phyloP scores from a whole-genome alignment of 164 flowering plant species.

The Liquidambar formosana region DNA sequence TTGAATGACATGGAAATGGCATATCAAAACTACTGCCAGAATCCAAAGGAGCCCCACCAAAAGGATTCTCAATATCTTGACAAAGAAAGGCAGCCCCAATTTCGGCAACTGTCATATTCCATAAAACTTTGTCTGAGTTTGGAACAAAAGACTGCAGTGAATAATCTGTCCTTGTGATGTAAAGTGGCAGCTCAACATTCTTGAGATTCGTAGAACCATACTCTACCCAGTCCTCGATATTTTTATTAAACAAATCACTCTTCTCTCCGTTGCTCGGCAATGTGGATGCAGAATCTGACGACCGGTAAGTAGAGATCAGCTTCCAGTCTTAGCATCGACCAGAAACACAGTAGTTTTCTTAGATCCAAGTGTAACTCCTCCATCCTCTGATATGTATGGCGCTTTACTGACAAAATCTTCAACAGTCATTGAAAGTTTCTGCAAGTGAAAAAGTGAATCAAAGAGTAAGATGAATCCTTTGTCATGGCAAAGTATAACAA shows the following conservation, averaged over 20 bases:
- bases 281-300: slow-evolving; percentile 19
- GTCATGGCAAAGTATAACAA: background rate
- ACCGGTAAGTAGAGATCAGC: slow-evolving; percentile 26
- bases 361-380: slow-evolving; percentile 47
- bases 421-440: slow-evolving; percentile 40
- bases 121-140: slow-evolving; percentile 40
- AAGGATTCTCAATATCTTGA: slow-evolving; percentile 29
- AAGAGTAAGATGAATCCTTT: background rate
- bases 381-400: slow-evolving; percentile 53
- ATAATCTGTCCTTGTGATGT: slow-evolving; percentile 63
- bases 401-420: slow-evolving; percentile 39
- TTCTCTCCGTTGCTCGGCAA: slow-evolving; percentile 16
- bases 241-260: slow-evolving; percentile 13
- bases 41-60: slow-evolving; percentile 22
- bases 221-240: slow-evolving; percentile 26
- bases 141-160: slow-evolving; percentile 29
- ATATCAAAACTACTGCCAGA: slow-evolving; percentile 20
- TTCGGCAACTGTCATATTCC: slow-evolving; percentile 57
- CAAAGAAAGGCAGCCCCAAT: slow-evolving; percentile 48
- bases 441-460: slow-evolving; percentile 12
- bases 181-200: slow-evolving; percentile 28
- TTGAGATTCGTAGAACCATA: slow-evolving; percentile 18
- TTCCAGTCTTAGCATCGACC: slow-evolving; percentile 61
- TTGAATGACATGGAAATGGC: slow-evolving; percentile 42
- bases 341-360: slow-evolving; percentile 52